Conservation (phyloP, 768 basidiomycete genomes). For the Gloeopeniophorella convolvens region DNA sequence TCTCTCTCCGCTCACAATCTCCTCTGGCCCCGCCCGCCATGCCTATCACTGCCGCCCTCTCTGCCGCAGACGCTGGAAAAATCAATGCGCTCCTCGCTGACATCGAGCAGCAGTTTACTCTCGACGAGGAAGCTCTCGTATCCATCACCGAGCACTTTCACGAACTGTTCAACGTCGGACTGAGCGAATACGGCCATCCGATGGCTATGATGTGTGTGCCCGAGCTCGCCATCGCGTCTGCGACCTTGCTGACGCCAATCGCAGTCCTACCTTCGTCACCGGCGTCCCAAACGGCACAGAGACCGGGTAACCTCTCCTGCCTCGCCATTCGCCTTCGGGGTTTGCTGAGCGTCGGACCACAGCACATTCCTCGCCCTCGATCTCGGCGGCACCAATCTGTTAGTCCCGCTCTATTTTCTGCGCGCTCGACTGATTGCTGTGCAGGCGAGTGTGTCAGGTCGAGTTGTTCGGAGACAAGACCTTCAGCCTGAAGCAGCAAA, state of each 20-base stretch:
- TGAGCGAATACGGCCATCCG: constrained; percentile 63
- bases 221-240: neutral
- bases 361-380: constrained; percentile 96
- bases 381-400: constrained; percentile 97
- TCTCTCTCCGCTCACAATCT: neutral
- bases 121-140: constrained; percentile 54
- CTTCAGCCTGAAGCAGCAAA: constrained; percentile 88
- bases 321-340: neutral
- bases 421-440: constrained; percentile 12
- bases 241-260: neutral
- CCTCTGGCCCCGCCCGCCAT: neutral
- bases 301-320: constrained; percentile 57
- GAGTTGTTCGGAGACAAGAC: constrained; percentile 83
- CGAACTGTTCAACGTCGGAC: constrained; percentile 68
- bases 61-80: constrained; percentile 8
- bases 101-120: constrained; percentile 67
- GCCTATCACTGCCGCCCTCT: constrained; percentile 16
- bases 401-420: constrained; percentile 28
- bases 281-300: constrained; percentile 92
- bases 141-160: constrained; percentile 76
- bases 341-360: neutral
- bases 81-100: constrained; percentile 39
- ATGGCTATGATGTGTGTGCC: constrained; percentile 86
- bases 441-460: constrained; percentile 91
- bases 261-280: constrained; percentile 90